Evolutionary conservation across 2,329 filamentous ascomycete species (phyloP), one percentile per base, ranked within the genome.

Genomic region (Escovopsis sp.): DNA sequence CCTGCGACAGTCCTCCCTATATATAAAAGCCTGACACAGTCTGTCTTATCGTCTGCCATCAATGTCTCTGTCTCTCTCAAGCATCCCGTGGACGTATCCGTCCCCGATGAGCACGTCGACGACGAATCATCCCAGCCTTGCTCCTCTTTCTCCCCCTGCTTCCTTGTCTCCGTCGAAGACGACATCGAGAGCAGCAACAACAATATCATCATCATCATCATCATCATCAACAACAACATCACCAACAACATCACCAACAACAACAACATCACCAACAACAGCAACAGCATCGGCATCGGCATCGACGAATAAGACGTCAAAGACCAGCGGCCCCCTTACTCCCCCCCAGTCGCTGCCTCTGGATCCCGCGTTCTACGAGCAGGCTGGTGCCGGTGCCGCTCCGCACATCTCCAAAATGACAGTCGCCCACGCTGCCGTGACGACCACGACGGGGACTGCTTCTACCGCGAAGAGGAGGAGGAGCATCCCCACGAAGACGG

Each of bases 401-500:
- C 32, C 42, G 11, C 32, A n/a, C n/a, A 33, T 33, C 33, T 33
- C 36, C n/a, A 44, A 33, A 8, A 42, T 40, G 23, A 44, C 42
- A 1, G 33, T 41, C 28, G 42, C 37, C 1, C 42, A 42, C 6
- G 39, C 42, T 11, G 36, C 40, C 12, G 39, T 44, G 6, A 40
- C 45, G 6, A 45, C 39, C 15, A 36, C 38, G 28, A 30, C 28
- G 28, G 28, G 28, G 28, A 1, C 28, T 15, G 19, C 45, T 4
- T 9, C 39, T n/a, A 33, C 40, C 3, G 26, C 37, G 6, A 48
- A 48, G 34, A 48, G 42, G 41, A 48, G 43, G 18, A 36, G 44
- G 36, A 40, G 40, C 9, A 28, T 46, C 32, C 36, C 45, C 8
- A 12, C 36, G 7, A 41, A 41, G 6, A 46, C 47, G 3, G 45